A percentile compares a stretch with the other conserved stretches of the same genome.
phyloP scores from a whole-genome alignment of 345 rosid genomes.

The Salix dunnii region DNA sequence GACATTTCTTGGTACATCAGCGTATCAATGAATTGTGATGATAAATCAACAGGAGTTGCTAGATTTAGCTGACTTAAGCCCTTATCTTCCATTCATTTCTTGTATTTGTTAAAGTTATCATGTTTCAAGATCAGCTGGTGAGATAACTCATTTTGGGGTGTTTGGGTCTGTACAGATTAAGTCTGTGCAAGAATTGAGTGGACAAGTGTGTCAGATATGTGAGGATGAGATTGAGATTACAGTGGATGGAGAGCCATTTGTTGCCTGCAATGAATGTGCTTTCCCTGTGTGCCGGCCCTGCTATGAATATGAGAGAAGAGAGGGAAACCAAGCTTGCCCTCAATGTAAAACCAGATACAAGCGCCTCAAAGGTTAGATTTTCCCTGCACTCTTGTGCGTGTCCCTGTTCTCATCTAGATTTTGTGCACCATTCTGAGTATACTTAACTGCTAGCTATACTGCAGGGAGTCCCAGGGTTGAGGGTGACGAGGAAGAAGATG shows the following conservation, averaged over 20 bases:
- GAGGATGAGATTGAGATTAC: slow-evolving; percentile 81
- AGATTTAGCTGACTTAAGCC: background rate
- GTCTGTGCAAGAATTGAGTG: slow-evolving; percentile 82
- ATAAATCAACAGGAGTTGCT: background rate
- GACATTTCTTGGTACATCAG: background rate
- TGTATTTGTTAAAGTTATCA: slow-evolving; percentile 1
- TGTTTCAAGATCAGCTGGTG: slow-evolving; percentile 11
- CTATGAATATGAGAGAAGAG: slow-evolving; percentile 92
- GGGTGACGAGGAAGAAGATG: slow-evolving; percentile 97
- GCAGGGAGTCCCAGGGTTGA: slow-evolving; percentile 93
- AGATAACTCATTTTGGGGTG: slow-evolving; percentile 4
- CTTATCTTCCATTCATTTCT: background rate
- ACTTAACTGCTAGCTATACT: slow-evolving; percentile 15
- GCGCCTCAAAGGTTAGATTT: slow-evolving; percentile 72
- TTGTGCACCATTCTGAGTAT: background rate
- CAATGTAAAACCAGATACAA: slow-evolving; percentile 92
- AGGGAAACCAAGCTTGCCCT: slow-evolving; percentile 95
- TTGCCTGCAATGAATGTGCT: slow-evolving; percentile 98
- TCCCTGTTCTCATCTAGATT: background rate
- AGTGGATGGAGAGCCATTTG: slow-evolving; percentile 67
- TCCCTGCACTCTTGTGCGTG: background rate
- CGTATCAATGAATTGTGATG: background rate
- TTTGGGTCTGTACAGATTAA: slow-evolving; percentile 53
- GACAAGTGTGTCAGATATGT: slow-evolving; percentile 87
- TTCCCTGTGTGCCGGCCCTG: slow-evolving; percentile 97